Percentiles rank a stretch among this genome's conserved stretches.
These are phyloP conservation scores for Marasmius sp. DNA, from an alignment of 1,284 basidiomycete genomes.

Conservation along the genomic window DNA sequence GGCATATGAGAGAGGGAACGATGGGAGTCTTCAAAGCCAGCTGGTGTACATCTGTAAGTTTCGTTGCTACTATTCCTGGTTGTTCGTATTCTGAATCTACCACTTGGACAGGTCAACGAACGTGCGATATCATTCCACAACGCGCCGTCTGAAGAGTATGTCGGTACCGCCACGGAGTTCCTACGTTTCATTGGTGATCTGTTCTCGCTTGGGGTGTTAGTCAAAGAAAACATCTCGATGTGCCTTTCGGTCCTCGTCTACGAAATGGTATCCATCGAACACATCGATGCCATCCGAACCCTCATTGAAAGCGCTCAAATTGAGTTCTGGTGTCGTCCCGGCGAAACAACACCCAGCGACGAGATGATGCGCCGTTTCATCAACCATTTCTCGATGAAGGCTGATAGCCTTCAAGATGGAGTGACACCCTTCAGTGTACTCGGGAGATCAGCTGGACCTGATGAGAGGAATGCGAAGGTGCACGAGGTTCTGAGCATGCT, in stretches of 20 bases:
- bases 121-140: slow-evolving; percentile 13
- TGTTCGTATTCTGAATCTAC: slow-evolving; percentile 6
- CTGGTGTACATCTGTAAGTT: slow-evolving; percentile 33
- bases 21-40: slow-evolving; percentile 29
- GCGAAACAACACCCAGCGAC: background rate
- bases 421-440: background rate
- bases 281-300: slow-evolving; percentile 24
- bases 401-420: background rate
- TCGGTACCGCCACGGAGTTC: slow-evolving; percentile 26
- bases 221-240: slow-evolving; percentile 20
- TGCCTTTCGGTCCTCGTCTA: slow-evolving; percentile 27
- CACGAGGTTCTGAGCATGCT: background rate
- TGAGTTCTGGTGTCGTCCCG: slow-evolving; percentile 4
- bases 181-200: slow-evolving; percentile 33
- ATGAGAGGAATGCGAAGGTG: background rate
- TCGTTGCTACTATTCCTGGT: background rate
- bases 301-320: slow-evolving; percentile 7
- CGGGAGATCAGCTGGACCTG: background rate
- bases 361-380: background rate
- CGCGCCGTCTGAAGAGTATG: slow-evolving; percentile 15
- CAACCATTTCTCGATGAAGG: background rate
- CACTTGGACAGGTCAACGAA: slow-evolving; percentile 5
- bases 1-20: slow-evolving; percentile 26
- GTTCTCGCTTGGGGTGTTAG: slow-evolving; percentile 24
- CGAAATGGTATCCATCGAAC: slow-evolving; percentile 26